Conservation (phyloP, 495 filamentous ascomycete species). For the Sordaria brevicollis region DNA sequence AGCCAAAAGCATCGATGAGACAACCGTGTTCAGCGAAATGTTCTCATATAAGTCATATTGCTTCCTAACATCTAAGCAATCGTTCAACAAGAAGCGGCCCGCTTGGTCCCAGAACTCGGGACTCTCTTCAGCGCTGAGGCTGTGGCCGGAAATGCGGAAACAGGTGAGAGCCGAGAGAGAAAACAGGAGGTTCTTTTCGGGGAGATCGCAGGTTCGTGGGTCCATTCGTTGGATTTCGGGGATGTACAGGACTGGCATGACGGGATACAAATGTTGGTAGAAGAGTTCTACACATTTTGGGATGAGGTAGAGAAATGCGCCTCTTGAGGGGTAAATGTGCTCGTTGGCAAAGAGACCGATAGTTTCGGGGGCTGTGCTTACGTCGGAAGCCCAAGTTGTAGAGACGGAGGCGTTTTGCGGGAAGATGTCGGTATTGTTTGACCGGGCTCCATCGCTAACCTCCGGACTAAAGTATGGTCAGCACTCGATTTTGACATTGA, state of each 20-base stretch:
- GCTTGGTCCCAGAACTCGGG: slow-evolving; percentile 21
- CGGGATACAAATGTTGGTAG: slow-evolving; percentile 27
- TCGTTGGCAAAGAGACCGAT: slow-evolving; percentile 16
- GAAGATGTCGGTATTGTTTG: background rate
- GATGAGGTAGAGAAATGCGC: slow-evolving; percentile 20
- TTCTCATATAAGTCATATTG: slow-evolving; percentile 26
- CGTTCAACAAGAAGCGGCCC: slow-evolving; percentile 26
- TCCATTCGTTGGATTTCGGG: slow-evolving; percentile 17
- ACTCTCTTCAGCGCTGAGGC: slow-evolving; percentile 10
- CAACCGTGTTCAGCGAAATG: slow-evolving; percentile 17
- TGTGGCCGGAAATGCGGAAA: slow-evolving; percentile 27
- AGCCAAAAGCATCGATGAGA: slow-evolving; percentile 25
- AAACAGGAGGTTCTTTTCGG: slow-evolving; percentile 23
- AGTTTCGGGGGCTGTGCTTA: slow-evolving; percentile 12
- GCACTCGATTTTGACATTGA: background rate
- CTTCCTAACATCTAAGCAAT: slow-evolving; percentile 20
- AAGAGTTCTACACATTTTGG: slow-evolving; percentile 26
- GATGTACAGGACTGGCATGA: slow-evolving; percentile 27
- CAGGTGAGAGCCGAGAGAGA: slow-evolving; percentile 26
- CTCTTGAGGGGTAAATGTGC: slow-evolving; percentile 16
- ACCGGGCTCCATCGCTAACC: background rate
- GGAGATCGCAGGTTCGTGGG: slow-evolving; percentile 9
- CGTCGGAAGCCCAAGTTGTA: background rate
- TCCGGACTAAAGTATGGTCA: background rate
- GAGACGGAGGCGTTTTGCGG: background rate